These are phyloP conservation scores for Aphanomyces astaci DNA, from an alignment of 352 stramenopile genomes.

Conservation along the genomic window DNA sequence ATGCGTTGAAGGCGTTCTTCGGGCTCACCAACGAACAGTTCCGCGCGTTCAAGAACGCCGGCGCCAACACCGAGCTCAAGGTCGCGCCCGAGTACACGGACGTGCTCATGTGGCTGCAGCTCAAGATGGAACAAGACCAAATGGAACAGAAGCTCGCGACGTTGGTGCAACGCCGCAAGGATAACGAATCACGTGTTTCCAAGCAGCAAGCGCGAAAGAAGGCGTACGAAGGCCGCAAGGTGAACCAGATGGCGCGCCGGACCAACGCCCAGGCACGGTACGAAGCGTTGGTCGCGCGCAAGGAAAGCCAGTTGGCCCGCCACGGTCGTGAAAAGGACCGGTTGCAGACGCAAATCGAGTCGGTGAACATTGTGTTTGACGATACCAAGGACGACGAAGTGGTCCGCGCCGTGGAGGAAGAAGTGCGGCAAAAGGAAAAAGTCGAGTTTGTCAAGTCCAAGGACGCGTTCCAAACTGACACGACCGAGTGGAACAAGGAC, in stretches of 20 bases:
- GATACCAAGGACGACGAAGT: slow-evolving; percentile 68
- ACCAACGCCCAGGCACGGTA: slow-evolving; percentile 64
- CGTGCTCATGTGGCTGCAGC: slow-evolving; percentile 63
- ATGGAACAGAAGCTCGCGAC: slow-evolving; percentile 71
- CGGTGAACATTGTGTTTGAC: slow-evolving; percentile 78
- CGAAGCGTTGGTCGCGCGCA: slow-evolving; percentile 71
- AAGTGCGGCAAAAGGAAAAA: slow-evolving; percentile 78
- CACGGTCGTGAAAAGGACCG: slow-evolving; percentile 80
- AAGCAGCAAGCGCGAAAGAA: slow-evolving; percentile 53
- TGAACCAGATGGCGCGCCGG: slow-evolving; percentile 59
- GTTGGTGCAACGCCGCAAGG: slow-evolving; percentile 53
- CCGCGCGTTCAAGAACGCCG: slow-evolving; percentile 53
- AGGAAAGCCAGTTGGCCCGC: slow-evolving; percentile 68
- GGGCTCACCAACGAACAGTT: slow-evolving; percentile 61
- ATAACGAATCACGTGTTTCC: slow-evolving; percentile 55
- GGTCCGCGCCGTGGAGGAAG: slow-evolving; percentile 65
- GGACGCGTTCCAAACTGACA: slow-evolving; percentile 81
- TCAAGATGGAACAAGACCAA: slow-evolving; percentile 81
- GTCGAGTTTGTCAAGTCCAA: slow-evolving; percentile 86
- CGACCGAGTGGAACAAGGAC: slow-evolving; percentile 82
- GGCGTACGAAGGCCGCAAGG: slow-evolving; percentile 63
- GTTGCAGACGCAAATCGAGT: slow-evolving; percentile 59
- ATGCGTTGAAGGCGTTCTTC: slow-evolving; percentile 81
- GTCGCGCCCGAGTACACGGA: slow-evolving; percentile 70
- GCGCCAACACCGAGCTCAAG: slow-evolving; percentile 63